Evolutionary conservation across 192 early-diverging fungal genomes (phyloP).

Genomic region (Mortierella antarctica): DNA sequence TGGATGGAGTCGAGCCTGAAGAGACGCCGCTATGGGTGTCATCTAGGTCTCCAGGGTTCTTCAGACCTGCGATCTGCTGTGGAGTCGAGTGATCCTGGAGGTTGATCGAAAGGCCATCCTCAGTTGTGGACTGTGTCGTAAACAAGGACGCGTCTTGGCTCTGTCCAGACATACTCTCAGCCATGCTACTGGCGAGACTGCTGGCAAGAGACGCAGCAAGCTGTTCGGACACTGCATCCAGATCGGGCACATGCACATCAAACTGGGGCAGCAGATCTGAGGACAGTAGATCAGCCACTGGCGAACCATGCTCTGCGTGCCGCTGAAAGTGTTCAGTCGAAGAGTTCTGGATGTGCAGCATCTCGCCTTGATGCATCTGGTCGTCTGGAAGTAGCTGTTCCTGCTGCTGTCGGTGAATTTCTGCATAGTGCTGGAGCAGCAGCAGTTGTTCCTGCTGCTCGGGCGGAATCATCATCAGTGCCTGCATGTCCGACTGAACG

Average conservation of each 20-base stretch:
- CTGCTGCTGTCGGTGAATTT: constrained; percentile 40
- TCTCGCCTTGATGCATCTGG: background rate
- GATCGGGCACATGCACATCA: constrained; percentile 33
- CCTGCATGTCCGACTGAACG: constrained; percentile 32
- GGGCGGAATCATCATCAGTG: constrained; percentile 49
- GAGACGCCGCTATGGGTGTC: background rate
- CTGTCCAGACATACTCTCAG: constrained; percentile 10
- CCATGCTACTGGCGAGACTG: constrained; percentile 39
- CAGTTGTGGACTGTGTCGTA: background rate
- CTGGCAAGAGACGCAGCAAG: constrained; percentile 35
- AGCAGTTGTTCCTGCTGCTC: constrained; percentile 50
- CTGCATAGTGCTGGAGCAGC: constrained; percentile 44
- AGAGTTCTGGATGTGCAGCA: background rate
- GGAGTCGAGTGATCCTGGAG: background rate
- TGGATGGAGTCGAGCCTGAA: constrained; percentile 4
- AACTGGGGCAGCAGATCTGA: constrained; percentile 13
- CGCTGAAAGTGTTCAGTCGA: background rate
- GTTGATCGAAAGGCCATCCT: background rate
- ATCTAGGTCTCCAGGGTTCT: background rate
- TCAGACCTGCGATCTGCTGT: too few relatives aligned
- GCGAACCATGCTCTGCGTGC: background rate
- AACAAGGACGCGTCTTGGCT: constrained; percentile 5
- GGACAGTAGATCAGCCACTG: constrained; percentile 2
- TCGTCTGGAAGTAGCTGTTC: background rate
- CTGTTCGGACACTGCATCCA: constrained; percentile 41